A percentile compares a stretch with the other conserved stretches of the same genome.
These are phyloP conservation scores for Talaromyces thailandensis DNA, from an alignment of 495 filamentous ascomycete species.

Conservation along the genomic window DNA sequence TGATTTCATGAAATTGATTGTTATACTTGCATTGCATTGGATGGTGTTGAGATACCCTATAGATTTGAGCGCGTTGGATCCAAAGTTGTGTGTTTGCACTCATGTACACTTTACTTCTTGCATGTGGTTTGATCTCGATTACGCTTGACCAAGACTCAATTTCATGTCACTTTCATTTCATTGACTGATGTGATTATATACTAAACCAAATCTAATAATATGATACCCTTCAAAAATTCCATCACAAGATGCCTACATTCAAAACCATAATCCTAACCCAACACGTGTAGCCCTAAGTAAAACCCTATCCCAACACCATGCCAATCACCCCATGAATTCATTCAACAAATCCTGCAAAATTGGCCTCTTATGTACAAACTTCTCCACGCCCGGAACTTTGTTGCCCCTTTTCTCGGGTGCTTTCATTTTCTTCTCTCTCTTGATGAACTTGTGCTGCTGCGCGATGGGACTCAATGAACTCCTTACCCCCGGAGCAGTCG, in stretches of 20 bases:
- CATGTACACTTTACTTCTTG: not conserved
- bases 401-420: conserved; percentile 31
- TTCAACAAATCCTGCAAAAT: conserved; percentile 47
- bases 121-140: not conserved
- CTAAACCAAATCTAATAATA: not conserved
- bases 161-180: not conserved
- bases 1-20: not conserved
- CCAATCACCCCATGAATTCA: conserved; percentile 25
- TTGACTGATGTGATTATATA: not conserved
- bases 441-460: conserved; percentile 17
- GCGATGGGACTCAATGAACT: conserved; percentile 25
- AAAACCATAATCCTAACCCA: not conserved
- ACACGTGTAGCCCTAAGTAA: not conserved
- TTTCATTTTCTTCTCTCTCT: conserved; percentile 13
- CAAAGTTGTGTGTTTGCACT: not conserved
- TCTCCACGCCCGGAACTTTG: conserved; percentile 25
- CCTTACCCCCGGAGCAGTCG: conserved; percentile 2
- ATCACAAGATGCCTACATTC: not conserved
- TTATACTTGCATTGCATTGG: not conserved
- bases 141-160: not conserved
- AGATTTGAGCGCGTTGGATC: not conserved
- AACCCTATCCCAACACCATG: not conserved
- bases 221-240: not conserved
- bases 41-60: not conserved
- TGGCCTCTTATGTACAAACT: conserved; percentile 32